These are phyloP conservation scores for Metarhizium album DNA, from an alignment of 2,329 filamentous ascomycete genomes.

Conservation along the genomic window DNA sequence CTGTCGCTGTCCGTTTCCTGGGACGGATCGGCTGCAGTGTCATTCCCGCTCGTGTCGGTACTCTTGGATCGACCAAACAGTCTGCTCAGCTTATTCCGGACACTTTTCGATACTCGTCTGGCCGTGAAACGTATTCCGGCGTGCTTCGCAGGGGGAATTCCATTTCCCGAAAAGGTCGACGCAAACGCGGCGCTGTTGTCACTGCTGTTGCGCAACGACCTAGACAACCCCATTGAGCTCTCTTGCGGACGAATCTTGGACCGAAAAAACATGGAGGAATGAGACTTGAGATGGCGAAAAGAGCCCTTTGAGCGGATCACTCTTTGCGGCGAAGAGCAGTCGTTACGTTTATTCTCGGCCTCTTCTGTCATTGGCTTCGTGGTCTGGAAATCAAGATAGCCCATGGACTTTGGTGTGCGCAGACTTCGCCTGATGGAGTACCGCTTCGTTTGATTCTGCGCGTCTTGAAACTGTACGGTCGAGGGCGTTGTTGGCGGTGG, in stretches of 20 bases:
- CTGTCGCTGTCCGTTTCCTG: constrained; percentile 18
- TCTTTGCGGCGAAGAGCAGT: constrained; percentile 25
- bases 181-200: constrained; percentile 26
- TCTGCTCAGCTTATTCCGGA: constrained; percentile 50
- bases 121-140: constrained; percentile 37
- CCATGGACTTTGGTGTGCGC: constrained; percentile 44
- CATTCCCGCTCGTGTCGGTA: constrained; percentile 5
- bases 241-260: constrained; percentile 25
- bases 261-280: constrained; percentile 34
- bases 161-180: constrained; percentile 18
- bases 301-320: constrained; percentile 24
- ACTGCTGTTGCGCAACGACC: constrained; percentile 38
- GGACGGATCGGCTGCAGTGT: constrained; percentile 5
- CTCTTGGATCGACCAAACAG: constrained; percentile 21
- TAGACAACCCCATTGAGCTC: constrained; percentile 28
- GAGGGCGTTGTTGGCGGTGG: constrained; percentile 5
- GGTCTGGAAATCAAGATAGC: constrained; percentile 27
- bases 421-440: constrained; percentile 14
- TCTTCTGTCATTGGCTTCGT: not conserved
- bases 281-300: constrained; percentile 25
- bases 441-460: constrained; percentile 19
- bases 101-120: constrained; percentile 49
- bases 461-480: constrained; percentile 7
- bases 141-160: constrained; percentile 15
- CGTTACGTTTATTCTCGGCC: not conserved